Base-by-base conservation (phyloP, 805 yeast species). In the Starmerella stellata region DNA sequence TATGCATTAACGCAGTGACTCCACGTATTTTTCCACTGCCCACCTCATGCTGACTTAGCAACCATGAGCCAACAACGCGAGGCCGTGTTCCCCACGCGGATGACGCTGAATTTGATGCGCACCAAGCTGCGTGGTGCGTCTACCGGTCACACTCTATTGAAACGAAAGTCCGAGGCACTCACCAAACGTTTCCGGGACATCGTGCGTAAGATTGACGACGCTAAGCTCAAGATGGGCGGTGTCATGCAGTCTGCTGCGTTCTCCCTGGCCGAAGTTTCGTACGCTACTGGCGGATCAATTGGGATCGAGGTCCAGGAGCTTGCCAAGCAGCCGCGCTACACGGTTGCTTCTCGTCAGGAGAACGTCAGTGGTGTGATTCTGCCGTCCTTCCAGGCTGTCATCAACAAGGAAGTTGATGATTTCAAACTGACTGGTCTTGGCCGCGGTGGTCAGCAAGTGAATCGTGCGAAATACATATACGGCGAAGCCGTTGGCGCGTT, bases 171-270 rank as follows among this genome's bases (percentile, higher is more conserved):
- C 4, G 98, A 87, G 62, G 98, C 98, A 1, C 68, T 87, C 56
- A 90, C 96, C 17, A 83, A 85, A 60, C 69, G 98, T 53, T 87
- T 87, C 64, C 75, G 98, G 60, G 98, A 87, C 51, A 87, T 87
- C 53, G 83, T 95, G 15, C 79, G 71, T 57, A 67, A 94, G 59
- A 87, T 87, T 56, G 95, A 90, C 57, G 93, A 82, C 56, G 76
- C 96, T 33, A 87, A 87, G 63, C 72, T 87, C 51, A 90, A 87
- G 65, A 87, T 90, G 96, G 98, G 96, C 37, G 69, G 87, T 47
- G 94, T 87, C 33, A 87, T 87, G 96, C 96, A 90, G 58, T 79
- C 93, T 0, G 98, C 98, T 2, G 92, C 96, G 1, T 87, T 87
- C 58, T 85, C 96, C 5, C 68, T 87, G 51, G 96, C 96, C 2